These are phyloP conservation scores for Colletotrichum sp. DNA, from an alignment of 2,329 filamentous ascomycete genomes.

Conservation along the genomic window DNA sequence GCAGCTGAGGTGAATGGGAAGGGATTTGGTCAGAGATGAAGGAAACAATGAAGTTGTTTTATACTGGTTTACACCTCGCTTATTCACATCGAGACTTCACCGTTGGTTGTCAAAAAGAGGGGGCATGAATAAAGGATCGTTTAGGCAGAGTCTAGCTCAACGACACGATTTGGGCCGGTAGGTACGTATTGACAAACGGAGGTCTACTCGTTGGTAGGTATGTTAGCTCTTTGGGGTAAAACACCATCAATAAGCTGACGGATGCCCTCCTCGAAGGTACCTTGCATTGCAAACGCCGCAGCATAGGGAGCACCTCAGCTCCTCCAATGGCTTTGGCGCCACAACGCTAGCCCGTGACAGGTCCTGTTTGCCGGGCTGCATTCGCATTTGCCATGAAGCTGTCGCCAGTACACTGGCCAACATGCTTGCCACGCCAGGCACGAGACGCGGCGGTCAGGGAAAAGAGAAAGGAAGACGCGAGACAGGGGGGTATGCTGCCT, in stretches of 20 bases:
- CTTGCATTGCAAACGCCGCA: background rate
- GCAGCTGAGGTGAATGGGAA: background rate
- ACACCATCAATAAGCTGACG: background rate
- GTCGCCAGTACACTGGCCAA: background rate
- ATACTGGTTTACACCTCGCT: background rate
- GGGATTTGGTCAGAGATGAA: background rate
- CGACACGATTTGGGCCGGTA: background rate
- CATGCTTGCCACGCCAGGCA: background rate
- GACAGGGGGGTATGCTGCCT: constrained; percentile 18
- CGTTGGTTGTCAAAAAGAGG: background rate
- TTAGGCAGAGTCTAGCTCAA: background rate
- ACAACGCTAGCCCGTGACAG: background rate
- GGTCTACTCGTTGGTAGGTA: background rate
- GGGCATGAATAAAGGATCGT: background rate
- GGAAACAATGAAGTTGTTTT: constrained; percentile 1
- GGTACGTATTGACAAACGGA: background rate
- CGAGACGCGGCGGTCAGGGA: constrained; percentile 4
- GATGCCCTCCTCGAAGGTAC: background rate
- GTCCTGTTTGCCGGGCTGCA: background rate
- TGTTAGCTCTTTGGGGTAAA: background rate
- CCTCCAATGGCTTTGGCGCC: background rate
- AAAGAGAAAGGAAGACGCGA: background rate
- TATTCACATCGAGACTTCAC: background rate
- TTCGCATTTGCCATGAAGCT: background rate
- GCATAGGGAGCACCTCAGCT: background rate